Base-by-base conservation (phyloP, 2,329 filamentous ascomycete genomes). In the Lachnellula occidentalis region DNA sequence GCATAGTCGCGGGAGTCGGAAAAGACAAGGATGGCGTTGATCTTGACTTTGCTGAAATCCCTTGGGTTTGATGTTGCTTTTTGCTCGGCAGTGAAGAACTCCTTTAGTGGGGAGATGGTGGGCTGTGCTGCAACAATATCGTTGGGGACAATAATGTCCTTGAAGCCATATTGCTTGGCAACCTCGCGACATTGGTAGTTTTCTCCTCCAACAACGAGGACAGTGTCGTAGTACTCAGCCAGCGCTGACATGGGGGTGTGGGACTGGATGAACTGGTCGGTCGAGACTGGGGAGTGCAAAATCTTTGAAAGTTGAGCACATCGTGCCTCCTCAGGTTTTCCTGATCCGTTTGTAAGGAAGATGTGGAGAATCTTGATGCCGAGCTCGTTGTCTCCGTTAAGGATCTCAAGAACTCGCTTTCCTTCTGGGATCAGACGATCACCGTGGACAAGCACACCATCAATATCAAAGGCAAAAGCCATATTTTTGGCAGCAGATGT, bases 401-500 rank as follows among this genome's bases (percentile, higher is more conserved):
- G 76, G 69, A 88, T 87, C 69, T 86, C 81, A 39, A 88, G 79
- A 14, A 80, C 82, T 55, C 81, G 78, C 65, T 80, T 76, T 57
- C 83, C 85, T 72, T 88, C 80, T 42, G 83, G 83, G 59, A 89
- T 88, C 55, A 87, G 73, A 55, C 85, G 77, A 71, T 86, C 85
- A 66, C 85, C 85, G 71, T 88, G 86, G 54, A 88, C 86, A 22
- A 90, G 76, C 55, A 90, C 86, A 74, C 86, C 87, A 64, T 90
- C 83, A 58, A 86, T 85, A 69, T 91, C 88, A 61, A 91, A 92
- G 65, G 85, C 87, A 61, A 91, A 91, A 6, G 85, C 85, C 85
- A 90, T 89, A 74, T 90, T 85, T 78, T 90, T 90, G 55, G 85
- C 86, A 55, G 79, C 78, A 31, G 73, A 73, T 15, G 87, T 86